Percentiles rank a stretch among this genome's conserved stretches.
These are phyloP conservation scores for Rhynchospora pubera DNA, from an alignment of 176 grass and related monocot genomes.

Conservation along the genomic window DNA sequence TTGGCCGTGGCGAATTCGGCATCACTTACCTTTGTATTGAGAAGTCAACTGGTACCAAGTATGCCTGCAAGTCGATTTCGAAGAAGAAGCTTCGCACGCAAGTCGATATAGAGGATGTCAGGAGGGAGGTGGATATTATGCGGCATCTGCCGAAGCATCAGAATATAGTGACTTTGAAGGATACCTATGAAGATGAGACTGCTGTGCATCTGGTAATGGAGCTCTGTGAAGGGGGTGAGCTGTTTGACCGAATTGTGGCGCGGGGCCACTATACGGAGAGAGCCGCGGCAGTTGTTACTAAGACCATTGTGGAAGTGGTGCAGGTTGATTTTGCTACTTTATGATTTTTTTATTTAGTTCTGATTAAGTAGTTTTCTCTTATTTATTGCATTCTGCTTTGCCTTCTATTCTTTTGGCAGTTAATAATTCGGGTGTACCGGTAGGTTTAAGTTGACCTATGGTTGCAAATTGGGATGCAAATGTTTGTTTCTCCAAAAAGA, in stretches of 20 bases:
- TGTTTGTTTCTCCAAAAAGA: not conserved
- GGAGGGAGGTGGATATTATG: slow-evolving; percentile 97
- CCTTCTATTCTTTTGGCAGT: not conserved
- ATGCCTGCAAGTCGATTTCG: slow-evolving; percentile 29
- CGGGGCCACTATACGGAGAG: slow-evolving; percentile 84
- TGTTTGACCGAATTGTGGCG: slow-evolving; percentile 91
- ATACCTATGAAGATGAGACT: slow-evolving; percentile 77
- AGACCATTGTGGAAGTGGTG: slow-evolving; percentile 93
- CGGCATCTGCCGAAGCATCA: slow-evolving; percentile 65
- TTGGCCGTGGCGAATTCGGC: slow-evolving; percentile 32
- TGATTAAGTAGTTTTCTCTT: not conserved
- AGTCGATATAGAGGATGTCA: slow-evolving; percentile 90
- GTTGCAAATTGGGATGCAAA: not conserved
- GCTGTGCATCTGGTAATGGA: slow-evolving; percentile 98
- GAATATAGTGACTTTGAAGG: slow-evolving; percentile 80
- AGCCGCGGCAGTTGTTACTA: slow-evolving; percentile 66
- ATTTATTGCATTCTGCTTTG: not conserved
- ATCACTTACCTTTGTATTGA: slow-evolving; percentile 34
- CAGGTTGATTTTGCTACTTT: slow-evolving; percentile 44
- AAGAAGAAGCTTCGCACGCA: slow-evolving; percentile 32
- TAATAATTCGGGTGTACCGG: not conserved
- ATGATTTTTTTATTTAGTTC: not conserved
- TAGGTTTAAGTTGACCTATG: slow-evolving; percentile 5
- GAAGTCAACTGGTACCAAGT: slow-evolving; percentile 4
- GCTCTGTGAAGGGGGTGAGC: slow-evolving; percentile 94